These are phyloP conservation scores for Microdochium nivale DNA, from an alignment of 2,329 filamentous ascomycete species.

Conservation along the genomic window DNA sequence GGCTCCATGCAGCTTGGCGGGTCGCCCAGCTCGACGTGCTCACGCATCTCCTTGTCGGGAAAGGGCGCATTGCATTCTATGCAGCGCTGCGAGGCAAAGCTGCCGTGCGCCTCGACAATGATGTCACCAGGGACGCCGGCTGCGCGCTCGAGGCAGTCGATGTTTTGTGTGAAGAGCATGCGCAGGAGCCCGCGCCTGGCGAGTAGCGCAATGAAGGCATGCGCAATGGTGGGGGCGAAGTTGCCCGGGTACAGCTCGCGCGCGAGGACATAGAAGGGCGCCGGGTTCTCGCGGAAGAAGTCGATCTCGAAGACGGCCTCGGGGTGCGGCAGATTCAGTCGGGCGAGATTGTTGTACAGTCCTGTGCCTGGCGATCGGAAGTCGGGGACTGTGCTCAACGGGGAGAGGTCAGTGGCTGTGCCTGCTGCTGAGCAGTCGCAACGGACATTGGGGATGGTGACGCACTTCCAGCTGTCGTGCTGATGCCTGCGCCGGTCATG, in stretches of 20 bases:
- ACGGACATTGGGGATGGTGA: constrained; percentile 4
- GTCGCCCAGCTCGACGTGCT: constrained; percentile 54
- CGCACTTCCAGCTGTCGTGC: constrained; percentile 59
- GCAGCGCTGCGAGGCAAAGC: constrained; percentile 84
- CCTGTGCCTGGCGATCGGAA: constrained; percentile 91
- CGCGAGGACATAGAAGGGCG: constrained; percentile 87
- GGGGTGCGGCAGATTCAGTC: constrained; percentile 76
- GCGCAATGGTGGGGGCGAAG: constrained; percentile 80
- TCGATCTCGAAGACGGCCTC: constrained; percentile 91
- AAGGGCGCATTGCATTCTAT: constrained; percentile 75
- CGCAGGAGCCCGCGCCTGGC: constrained; percentile 68
- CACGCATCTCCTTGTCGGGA: constrained; percentile 65
- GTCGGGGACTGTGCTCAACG: constrained; percentile 62
- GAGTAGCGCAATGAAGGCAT: constrained; percentile 79
- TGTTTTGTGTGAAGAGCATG: constrained; percentile 95
- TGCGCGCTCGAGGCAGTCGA: constrained; percentile 84
- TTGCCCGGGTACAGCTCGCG: constrained; percentile 88
- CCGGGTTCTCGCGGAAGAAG: constrained; percentile 77
- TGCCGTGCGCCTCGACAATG: constrained; percentile 92
- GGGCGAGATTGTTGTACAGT: constrained; percentile 83
- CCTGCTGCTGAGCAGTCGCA: neutral
- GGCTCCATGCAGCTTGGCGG: constrained; percentile 60
- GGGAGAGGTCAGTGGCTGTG: neutral
- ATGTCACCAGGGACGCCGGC: constrained; percentile 74
- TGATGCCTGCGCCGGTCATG: constrained; percentile 86